Base-by-base conservation (phyloP, 83 land plant genomes). In the Thuja plicata region DNA sequence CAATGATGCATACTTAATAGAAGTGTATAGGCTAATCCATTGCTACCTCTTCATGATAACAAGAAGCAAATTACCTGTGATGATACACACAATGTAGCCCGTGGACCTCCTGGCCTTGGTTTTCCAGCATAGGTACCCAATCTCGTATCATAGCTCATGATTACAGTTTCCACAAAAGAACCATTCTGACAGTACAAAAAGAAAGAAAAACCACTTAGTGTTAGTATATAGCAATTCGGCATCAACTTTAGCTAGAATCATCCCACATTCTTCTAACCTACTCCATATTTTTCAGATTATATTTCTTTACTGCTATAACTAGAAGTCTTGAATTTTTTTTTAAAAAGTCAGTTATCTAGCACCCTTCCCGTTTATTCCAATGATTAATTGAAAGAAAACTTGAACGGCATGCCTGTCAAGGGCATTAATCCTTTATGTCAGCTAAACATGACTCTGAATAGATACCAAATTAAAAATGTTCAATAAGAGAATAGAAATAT, bases 81-180 rank as follows among this genome's bases (percentile, higher is more conserved):
- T 70, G 99, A 98, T 15, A 98, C 92, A 88, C 99, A 98, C 86
- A 98, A 88, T 3, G 99, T 98, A 34, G 99, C 92, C 88, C 99
- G 91, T 48, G 88, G 92, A 52, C 97, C 96, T 89, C 98, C 99
- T 76, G 92, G 94, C 9, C 99, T 95, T 34, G 95, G 98, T 37
- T 94, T 94, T 17, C 99, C 99, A 84, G 90, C 93, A 88, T 95
- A 97, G 43, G 89, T 97, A 54, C 99, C 99, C 30, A 97, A 89
- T 35, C 96, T 90, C 40, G 96, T 87, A 88, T 98, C 98, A 94
- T 98, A 98, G 86, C 95, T 91, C 96, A 97, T 97, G 30, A 96
- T 94, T 24, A 97, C 99, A 88, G 99, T 95, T 90, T 97, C 99
- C 32, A 96, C 96, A 88, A 89, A 93, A 55, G 89, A 88, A 12